Conservation (phyloP, 192 early-diverging fungal species). For the Umbelopsis vinacea region DNA sequence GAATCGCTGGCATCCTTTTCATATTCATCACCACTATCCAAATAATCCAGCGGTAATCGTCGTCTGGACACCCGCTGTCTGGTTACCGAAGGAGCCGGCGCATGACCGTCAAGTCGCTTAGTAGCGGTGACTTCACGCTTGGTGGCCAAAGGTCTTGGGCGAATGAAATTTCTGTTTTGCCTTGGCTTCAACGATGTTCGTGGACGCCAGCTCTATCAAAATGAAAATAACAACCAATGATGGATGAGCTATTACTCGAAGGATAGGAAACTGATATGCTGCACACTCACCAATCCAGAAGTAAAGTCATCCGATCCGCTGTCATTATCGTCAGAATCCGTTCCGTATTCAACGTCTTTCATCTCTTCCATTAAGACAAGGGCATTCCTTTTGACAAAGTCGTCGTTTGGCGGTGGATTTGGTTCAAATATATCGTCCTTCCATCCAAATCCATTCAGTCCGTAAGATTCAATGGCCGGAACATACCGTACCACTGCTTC, state of each 20-base stretch:
- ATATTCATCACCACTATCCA: slow-evolving; percentile 4
- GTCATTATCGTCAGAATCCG: slow-evolving; percentile 3
- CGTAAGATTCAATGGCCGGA: slow-evolving; percentile 11
- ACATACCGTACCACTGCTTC: slow-evolving; percentile 12
- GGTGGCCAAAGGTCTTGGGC: neutral
- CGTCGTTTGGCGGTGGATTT: slow-evolving; percentile 11
- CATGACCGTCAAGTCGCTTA: neutral
- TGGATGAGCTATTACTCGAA: no score
- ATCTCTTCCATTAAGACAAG: slow-evolving; percentile 5
- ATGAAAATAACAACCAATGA: neutral
- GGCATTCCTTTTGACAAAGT: slow-evolving; percentile 6
- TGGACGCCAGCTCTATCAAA: slow-evolving; percentile 3
- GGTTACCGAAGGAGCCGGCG: neutral
- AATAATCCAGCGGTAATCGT: slow-evolving; percentile 5
- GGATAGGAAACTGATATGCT: no score
- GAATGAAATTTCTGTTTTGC: neutral
- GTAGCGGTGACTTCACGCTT: neutral
- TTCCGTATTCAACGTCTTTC: slow-evolving; percentile 10
- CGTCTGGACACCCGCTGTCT: neutral
- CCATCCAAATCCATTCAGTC: slow-evolving; percentile 12
- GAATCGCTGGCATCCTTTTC: slow-evolving; percentile 14
- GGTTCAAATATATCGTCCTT: slow-evolving; percentile 19
- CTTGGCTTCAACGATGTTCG: neutral
- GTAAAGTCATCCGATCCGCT: slow-evolving; percentile 4
- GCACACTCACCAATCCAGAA: neutral